These are phyloP conservation scores for Metschnikowia rubicola DNA, from an alignment of 805 yeast genomes.

Conservation along the genomic window DNA sequence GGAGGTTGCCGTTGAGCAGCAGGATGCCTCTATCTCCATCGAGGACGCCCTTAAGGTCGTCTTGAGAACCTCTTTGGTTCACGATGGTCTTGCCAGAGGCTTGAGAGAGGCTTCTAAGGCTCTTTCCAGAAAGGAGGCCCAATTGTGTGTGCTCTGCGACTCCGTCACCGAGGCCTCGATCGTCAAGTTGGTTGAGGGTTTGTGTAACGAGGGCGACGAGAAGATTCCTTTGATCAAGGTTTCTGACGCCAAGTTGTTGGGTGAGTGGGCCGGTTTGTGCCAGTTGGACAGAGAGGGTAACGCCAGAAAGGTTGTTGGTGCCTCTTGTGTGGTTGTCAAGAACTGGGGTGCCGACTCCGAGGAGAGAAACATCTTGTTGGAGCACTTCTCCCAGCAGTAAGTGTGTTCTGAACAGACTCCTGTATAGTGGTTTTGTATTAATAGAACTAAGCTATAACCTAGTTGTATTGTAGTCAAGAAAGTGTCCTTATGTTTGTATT, in stretches of 20 bases:
- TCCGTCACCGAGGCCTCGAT: slow-evolving; percentile 97
- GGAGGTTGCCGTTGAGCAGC: slow-evolving; percentile 81
- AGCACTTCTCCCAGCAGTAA: slow-evolving; percentile 91
- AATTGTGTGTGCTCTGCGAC: slow-evolving; percentile 95
- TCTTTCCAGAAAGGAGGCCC: slow-evolving; percentile 95
- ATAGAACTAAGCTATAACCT: background rate
- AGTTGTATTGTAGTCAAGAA: background rate
- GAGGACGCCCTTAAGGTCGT: slow-evolving; percentile 99
- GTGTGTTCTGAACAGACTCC: slow-evolving; percentile 7
- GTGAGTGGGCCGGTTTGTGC: slow-evolving; percentile 99
- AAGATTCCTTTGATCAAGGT: slow-evolving; percentile 98
- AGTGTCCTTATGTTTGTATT: background rate
- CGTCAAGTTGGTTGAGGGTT: slow-evolving; percentile 97
- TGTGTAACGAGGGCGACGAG: slow-evolving; percentile 95
- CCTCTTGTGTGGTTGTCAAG: slow-evolving; percentile 98
- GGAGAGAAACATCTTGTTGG: slow-evolving; percentile 94
- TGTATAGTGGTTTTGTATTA: slow-evolving; percentile 10
- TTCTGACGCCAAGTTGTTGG: slow-evolving; percentile 98
- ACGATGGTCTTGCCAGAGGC: slow-evolving; percentile 99
- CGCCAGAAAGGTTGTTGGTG: slow-evolving; percentile 99
- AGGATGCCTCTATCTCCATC: slow-evolving; percentile 86
- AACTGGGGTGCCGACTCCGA: slow-evolving; percentile 99
- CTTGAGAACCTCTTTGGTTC: slow-evolving; percentile 94
- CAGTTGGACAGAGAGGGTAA: slow-evolving; percentile 99
- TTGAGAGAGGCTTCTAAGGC: slow-evolving; percentile 99